Base-by-base conservation (phyloP, 2,329 filamentous ascomycete species). In the Talaromyces sp. region DNA sequence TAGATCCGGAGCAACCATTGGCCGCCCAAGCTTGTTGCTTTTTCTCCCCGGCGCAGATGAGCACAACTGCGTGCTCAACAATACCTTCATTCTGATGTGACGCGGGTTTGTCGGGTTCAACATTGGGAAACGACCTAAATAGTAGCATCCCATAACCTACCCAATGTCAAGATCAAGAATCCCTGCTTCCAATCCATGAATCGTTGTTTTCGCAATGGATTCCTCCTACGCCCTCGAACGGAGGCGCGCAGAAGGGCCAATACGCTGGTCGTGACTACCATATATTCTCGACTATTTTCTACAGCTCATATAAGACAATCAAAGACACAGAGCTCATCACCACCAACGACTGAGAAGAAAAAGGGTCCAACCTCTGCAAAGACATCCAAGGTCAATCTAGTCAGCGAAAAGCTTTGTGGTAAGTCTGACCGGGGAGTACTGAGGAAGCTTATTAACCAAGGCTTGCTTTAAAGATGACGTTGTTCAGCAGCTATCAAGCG, bases 401-500 rank as follows among this genome's bases (percentile, higher is more conserved):
- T 69, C 17, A 70, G 66, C 59, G 66, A 70, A n/a, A 51, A 63
- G 22, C 63, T 75, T 51, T 70, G 71, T 56, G 67, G 73, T 75
- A 59, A 64, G 70, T 62, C 40, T 13, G 15, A 36, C 11, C 15
- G 17, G 3, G 10, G 9, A 13, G 35, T 5, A 13, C 19, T 19
- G 5, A 37, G 11, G 10, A 3, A 2, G 2, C 41, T 54, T n/a
- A 35, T 31, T 57, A 25, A 45, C 36, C 17, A 8, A 28, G 19
- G 17, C 45, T 50, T 21, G 10, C 21, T 33, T 35, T 45, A 13
- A 65, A 77, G 88, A 91, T 67, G 86, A 93, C 65, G 76, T 89
- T 13, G 65, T 96, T 46, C 70, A 83, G 6, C 89, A 89, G 60
- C 75, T 95, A n/a, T 84, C 82, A 2, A 81, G 82, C 1, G 85